These are phyloP conservation scores for Diutina rugosa DNA, from an alignment of 1,139 yeast species.

Conservation along the genomic window DNA sequence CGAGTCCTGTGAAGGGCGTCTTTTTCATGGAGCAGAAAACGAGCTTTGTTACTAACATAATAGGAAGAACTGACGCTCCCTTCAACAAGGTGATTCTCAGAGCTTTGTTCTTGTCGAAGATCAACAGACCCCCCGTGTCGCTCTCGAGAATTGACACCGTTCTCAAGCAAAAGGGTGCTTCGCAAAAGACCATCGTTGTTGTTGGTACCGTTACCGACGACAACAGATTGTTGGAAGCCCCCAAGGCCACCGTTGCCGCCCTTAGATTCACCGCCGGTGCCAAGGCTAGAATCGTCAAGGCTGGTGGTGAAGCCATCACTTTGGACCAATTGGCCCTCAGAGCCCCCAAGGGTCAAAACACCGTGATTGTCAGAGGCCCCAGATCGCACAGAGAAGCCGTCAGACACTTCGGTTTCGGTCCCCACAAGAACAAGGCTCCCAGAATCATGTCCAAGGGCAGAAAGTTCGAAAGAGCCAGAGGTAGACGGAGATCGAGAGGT, in stretches of 20 bases:
- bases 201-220: slow-evolving; percentile 99
- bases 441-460: slow-evolving; percentile 95
- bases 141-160: slow-evolving; percentile 84
- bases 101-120: slow-evolving; percentile 92
- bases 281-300: slow-evolving; percentile 91
- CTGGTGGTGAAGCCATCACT: slow-evolving; percentile 99
- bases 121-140: slow-evolving; percentile 99
- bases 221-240: slow-evolving; percentile 85
- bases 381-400: slow-evolving; percentile 98
- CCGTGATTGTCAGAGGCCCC: slow-evolving; percentile 96
- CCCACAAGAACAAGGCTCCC: slow-evolving; percentile 99
- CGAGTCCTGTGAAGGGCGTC: slow-evolving; percentile 23
- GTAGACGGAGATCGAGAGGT: slow-evolving; percentile 98
- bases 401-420: slow-evolving; percentile 99
- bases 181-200: slow-evolving; percentile 89
- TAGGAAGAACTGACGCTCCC: slow-evolving; percentile 96
- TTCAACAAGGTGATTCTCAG: slow-evolving; percentile 96
- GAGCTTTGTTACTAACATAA: slow-evolving; percentile 30
- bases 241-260: slow-evolving; percentile 97
- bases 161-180: slow-evolving; percentile 71
- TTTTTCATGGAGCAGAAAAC: slow-evolving; percentile 36
- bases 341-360: slow-evolving; percentile 99
- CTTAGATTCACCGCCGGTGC: slow-evolving; percentile 99
- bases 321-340: slow-evolving; percentile 98
- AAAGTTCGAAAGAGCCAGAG: slow-evolving; percentile 99